Percentiles rank a stretch among this genome's conserved stretches.
These are phyloP conservation scores for Volvox carteri DNA, from an alignment of 163 green algal species.

Conservation along the genomic window DNA sequence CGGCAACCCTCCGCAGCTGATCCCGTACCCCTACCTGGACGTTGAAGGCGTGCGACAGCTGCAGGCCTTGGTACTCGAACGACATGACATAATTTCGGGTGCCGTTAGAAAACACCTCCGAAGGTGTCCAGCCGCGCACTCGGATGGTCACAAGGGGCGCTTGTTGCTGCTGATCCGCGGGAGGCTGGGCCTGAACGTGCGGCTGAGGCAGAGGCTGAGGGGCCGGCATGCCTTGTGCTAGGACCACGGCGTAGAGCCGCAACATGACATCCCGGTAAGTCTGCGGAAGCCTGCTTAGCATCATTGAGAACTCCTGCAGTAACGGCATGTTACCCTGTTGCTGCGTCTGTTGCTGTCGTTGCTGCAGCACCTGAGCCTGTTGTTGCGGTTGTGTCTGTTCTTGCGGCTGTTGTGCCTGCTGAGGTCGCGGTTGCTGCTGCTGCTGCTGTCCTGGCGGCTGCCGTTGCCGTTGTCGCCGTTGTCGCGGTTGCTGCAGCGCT, in stretches of 20 bases:
- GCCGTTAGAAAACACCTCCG: background rate
- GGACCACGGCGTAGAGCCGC: background rate
- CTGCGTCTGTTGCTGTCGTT: background rate
- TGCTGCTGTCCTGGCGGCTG: background rate
- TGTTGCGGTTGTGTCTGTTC: background rate
- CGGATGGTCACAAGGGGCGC: slow-evolving; percentile 11
- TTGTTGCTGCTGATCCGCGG: background rate
- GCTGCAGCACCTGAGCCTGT: background rate
- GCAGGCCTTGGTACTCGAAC: slow-evolving; percentile 6
- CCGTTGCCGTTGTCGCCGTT: background rate
- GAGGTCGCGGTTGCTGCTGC: background rate
- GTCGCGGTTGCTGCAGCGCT: background rate
- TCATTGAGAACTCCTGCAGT: background rate
- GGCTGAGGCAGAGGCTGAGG: background rate
- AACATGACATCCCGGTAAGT: background rate
- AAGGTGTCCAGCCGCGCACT: background rate
- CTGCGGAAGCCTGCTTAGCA: background rate
- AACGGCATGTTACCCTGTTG: background rate
- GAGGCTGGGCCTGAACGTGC: background rate
- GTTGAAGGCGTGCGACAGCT: background rate
- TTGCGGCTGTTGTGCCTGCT: background rate
- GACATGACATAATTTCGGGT: background rate
- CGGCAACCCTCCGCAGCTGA: background rate
- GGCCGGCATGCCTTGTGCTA: background rate
- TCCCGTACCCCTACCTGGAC: slow-evolving; percentile 4